These are phyloP conservation scores for Hygrophila difformis DNA, from an alignment of 257 asterid genomes.

Conservation along the genomic window DNA sequence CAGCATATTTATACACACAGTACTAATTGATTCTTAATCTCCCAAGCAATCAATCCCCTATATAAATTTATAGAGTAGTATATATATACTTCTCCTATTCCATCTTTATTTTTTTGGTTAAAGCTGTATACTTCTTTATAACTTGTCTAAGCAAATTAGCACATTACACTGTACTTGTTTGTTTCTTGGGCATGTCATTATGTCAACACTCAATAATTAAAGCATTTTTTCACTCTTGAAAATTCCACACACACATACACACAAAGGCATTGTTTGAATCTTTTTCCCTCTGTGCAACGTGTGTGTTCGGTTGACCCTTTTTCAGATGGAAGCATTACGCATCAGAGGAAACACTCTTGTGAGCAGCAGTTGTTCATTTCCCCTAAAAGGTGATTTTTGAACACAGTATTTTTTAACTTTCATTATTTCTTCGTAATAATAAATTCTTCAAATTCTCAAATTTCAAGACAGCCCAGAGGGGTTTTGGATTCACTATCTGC, in stretches of 20 bases:
- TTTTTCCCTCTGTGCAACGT: slow-evolving; percentile 7
- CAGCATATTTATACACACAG: no score
- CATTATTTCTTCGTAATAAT: slow-evolving; percentile 5
- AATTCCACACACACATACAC: no score
- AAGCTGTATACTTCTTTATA: no score
- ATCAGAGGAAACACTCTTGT: slow-evolving; percentile 21
- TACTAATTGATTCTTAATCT: no score
- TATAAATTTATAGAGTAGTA: no score
- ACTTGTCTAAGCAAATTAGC: no score
- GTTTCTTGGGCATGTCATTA: no score
- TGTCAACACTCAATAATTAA: background rate
- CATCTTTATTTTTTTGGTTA: no score
- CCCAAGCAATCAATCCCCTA: no score
- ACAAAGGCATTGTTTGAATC: background rate
- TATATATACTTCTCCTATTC: no score
- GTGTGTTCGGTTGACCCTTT: slow-evolving; percentile 7
- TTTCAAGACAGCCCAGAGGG: slow-evolving; percentile 18
- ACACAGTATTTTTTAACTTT: background rate
- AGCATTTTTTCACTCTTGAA: no score
- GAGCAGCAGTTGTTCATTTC: slow-evolving; percentile 14
- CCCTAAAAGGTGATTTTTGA: slow-evolving; percentile 63
- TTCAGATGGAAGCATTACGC: slow-evolving; percentile 34
- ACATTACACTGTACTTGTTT: no score
- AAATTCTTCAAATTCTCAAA: slow-evolving; percentile 14
- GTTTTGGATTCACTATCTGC: background rate